Percentiles rank a stretch among this genome's conserved stretches.
phyloP scores from a whole-genome alignment of 2,329 filamentous ascomycete genomes.

The Trichoderma sp. region DNA sequence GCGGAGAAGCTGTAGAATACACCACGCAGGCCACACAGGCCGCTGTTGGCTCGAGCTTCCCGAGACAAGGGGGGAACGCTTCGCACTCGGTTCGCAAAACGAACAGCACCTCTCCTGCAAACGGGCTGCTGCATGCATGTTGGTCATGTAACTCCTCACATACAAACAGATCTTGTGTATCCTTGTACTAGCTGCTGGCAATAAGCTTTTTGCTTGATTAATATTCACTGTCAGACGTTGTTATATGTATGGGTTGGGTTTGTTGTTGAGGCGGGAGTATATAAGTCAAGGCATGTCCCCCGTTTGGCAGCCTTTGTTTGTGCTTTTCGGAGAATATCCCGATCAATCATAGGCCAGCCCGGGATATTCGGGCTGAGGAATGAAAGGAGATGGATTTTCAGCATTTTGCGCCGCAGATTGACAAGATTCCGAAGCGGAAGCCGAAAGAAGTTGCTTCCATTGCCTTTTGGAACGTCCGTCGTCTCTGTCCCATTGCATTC shows the following conservation, averaged over 20 bases:
- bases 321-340: too few species aligned
- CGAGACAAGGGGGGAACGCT: background rate
- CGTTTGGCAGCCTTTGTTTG: too few species aligned
- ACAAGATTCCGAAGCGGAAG: background rate
- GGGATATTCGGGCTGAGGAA: background rate
- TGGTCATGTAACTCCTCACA: too few species aligned
- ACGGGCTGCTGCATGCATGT: background rate
- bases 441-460: background rate
- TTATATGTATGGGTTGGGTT: too few species aligned
- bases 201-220: too few species aligned
- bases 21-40: background rate
- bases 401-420: slow-evolving; percentile 10
- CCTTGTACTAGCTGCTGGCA: too few species aligned
- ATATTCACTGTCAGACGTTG: too few species aligned
- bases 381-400: slow-evolving; percentile 19
- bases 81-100: background rate
- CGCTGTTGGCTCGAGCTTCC: background rate
- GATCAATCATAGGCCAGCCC: too few species aligned
- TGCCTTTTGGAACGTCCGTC: slow-evolving; percentile 15
- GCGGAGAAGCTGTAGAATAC: background rate
- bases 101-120: background rate
- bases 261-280: too few species aligned
- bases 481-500: background rate
- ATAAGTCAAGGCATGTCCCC: too few species aligned
- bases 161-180: too few species aligned